Evolutionary conservation across 2,329 filamentous ascomycete species (phyloP).

Genomic region (Huntiella savannae): DNA sequence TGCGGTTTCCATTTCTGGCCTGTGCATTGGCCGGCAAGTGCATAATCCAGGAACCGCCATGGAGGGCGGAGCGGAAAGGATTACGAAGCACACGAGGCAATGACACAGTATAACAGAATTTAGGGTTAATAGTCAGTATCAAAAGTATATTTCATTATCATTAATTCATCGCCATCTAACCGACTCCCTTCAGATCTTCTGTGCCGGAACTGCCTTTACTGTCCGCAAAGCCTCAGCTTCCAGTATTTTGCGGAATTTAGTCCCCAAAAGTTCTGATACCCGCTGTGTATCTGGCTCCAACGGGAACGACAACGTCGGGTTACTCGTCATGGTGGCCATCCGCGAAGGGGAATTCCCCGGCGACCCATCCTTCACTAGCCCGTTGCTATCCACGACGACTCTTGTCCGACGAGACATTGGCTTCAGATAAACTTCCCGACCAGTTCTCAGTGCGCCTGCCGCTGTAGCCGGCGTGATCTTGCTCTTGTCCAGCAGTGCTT

Average conservation of each 20-base stretch:
- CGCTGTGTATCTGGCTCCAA: conserved; percentile 7
- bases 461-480: conserved; percentile 10
- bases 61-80: no score
- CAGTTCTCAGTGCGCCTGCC: conserved; percentile 5
- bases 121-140: no score
- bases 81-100: no score
- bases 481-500: conserved; percentile 9
- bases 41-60: no score
- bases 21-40: no score
- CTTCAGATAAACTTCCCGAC: conserved; percentile 10
- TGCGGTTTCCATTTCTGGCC: no score
- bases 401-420: conserved; percentile 9
- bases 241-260: conserved; percentile 7
- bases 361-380: background rate
- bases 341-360: background rate
- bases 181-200: background rate
- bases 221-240: conserved; percentile 6
- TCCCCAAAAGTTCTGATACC: conserved; percentile 3
- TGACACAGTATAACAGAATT: no score
- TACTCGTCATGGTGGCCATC: background rate
- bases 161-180: background rate
- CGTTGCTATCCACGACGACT: background rate
- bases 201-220: background rate
- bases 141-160: no score
- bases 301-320: conserved; percentile 7